These are phyloP conservation scores for Colletotrichum sp. DNA, from an alignment of 2,329 filamentous ascomycete genomes.

Conservation along the genomic window DNA sequence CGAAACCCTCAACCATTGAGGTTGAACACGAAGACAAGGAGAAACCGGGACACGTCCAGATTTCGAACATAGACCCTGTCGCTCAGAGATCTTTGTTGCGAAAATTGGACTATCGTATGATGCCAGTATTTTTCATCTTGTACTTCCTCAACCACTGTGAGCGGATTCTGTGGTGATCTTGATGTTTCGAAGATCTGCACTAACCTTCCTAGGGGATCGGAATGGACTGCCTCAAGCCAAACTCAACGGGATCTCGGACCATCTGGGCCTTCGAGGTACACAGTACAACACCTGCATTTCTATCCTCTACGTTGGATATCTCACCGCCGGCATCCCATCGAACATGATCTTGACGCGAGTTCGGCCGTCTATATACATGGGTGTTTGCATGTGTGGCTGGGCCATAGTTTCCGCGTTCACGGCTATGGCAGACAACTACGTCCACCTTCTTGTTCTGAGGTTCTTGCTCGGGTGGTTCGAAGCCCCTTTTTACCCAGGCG, in stretches of 20 bases:
- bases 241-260: constrained; percentile 49
- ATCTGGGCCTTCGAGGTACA: constrained; percentile 47
- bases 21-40: no score
- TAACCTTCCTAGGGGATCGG: no score
- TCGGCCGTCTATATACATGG: constrained; percentile 10
- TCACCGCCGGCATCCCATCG: constrained; percentile 2
- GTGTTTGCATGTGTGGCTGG: not conserved
- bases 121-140: no score
- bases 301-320: constrained; percentile 26
- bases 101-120: no score
- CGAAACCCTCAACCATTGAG: no score
- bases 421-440: not conserved
- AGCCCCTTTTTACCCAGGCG: constrained; percentile 41
- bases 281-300: constrained; percentile 37
- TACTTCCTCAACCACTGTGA: no score
- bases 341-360: constrained; percentile 9
- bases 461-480: constrained; percentile 44
- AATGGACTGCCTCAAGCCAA: not conserved
- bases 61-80: no score
- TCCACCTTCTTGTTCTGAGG: not conserved
- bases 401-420: not conserved
- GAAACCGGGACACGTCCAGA: no score
- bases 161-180: no score
- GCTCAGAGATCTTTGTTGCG: no score
- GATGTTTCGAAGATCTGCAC: no score